phyloP scores from a whole-genome alignment of 176 grass and related monocot genomes.

The Phragmites australis region DNA sequence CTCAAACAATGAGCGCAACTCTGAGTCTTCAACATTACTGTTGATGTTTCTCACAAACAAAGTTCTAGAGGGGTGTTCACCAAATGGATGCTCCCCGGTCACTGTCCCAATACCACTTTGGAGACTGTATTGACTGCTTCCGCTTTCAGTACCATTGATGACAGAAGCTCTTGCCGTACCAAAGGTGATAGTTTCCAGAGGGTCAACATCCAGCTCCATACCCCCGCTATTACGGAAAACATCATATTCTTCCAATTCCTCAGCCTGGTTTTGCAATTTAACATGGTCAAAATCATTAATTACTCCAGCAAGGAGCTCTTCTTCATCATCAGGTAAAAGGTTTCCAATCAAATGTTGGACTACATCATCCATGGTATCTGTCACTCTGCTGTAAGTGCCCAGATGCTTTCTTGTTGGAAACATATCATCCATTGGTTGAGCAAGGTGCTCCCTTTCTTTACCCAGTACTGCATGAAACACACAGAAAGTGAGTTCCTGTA shows the following conservation, averaged over 20 bases:
- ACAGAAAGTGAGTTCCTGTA: conserved; percentile 12
- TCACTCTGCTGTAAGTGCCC: neutral
- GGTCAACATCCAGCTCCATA: conserved; percentile 55
- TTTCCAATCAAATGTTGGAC: conserved; percentile 35
- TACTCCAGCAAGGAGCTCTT: conserved; percentile 55
- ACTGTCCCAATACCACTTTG: conserved; percentile 46
- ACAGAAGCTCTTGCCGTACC: conserved; percentile 38
- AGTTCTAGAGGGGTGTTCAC: conserved; percentile 63
- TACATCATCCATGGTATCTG: conserved; percentile 41
- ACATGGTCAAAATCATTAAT: conserved; percentile 56
- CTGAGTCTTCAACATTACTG: conserved; percentile 59
- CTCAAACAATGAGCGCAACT: conserved; percentile 53
- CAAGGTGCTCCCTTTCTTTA: neutral
- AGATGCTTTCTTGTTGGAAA: conserved; percentile 19
- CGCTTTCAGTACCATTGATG: conserved; percentile 35
- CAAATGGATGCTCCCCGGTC: conserved; percentile 58
- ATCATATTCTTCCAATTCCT: conserved; percentile 59
- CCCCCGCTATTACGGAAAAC: conserved; percentile 56
- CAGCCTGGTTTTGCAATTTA: conserved; percentile 39
- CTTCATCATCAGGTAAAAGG: conserved; percentile 56
- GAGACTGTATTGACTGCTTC: conserved; percentile 30
- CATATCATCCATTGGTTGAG: conserved; percentile 31
- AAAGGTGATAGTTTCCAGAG: conserved; percentile 38
- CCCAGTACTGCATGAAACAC: conserved; percentile 22
- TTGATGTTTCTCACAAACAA: conserved; percentile 65